Percentiles rank a stretch among this genome's conserved stretches.
phyloP scores from a whole-genome alignment of 2,329 filamentous ascomycete species.

The Aspergillus sp. region DNA sequence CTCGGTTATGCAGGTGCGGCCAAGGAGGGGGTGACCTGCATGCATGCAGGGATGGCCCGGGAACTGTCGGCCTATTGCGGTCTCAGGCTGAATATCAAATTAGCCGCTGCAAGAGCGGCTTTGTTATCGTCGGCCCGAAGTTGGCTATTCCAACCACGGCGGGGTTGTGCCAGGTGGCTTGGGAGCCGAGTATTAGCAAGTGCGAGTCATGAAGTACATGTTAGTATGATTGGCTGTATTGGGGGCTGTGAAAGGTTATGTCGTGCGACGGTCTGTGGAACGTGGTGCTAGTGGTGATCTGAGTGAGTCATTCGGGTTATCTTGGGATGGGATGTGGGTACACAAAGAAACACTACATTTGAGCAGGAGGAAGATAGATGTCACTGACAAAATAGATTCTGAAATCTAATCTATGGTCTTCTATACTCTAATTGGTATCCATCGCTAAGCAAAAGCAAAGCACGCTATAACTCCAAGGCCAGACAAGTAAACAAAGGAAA shows the following conservation, averaged over 20 bases:
- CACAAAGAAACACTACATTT: no score
- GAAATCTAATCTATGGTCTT: background rate
- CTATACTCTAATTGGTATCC: background rate
- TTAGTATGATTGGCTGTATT: no score
- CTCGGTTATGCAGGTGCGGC: background rate
- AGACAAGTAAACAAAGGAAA: background rate
- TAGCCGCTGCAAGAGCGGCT: background rate
- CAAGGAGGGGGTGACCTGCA: background rate
- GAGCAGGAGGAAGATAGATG: no score
- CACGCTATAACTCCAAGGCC: background rate
- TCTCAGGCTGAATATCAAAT: background rate
- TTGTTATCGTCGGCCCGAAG: background rate
- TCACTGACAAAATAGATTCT: background rate
- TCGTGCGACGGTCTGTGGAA: no score
- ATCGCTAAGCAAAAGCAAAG: background rate
- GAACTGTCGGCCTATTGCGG: background rate
- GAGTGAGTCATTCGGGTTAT: no score
- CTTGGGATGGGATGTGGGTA: no score
- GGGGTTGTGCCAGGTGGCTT: background rate
- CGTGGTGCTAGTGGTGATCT: no score
- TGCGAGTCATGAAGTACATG: no score
- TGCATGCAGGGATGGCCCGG: background rate
- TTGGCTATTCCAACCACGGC: no score
- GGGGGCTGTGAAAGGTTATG: no score
- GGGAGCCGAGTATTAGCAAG: no score